These are phyloP conservation scores for Trichoderma simmonsii DNA, from an alignment of 2,329 filamentous ascomycete genomes.

Conservation along the genomic window DNA sequence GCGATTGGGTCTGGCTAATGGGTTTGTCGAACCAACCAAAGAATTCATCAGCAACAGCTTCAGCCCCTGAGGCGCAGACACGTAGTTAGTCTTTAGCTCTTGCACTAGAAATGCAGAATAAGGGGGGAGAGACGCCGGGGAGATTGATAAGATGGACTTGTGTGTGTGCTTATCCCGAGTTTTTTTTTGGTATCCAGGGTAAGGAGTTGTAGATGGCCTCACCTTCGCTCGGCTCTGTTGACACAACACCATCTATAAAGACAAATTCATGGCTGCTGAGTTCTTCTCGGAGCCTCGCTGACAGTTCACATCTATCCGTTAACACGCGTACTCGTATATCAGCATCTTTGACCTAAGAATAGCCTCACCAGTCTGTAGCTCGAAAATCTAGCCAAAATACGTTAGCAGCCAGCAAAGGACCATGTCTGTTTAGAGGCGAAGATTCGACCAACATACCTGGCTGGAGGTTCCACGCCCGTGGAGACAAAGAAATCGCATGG, in stretches of 20 bases:
- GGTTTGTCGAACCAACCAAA: neutral
- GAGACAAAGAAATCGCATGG: neutral
- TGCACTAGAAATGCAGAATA: neutral
- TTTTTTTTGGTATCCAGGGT: neutral
- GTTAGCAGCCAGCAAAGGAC: too few relatives aligned
- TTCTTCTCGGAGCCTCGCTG: neutral
- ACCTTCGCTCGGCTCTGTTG: neutral
- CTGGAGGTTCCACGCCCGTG: neutral
- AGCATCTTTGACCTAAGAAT: too few relatives aligned
- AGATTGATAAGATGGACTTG: neutral
- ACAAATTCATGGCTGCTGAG: constrained; percentile 6
- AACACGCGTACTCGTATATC: too few relatives aligned
- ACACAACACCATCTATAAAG: neutral
- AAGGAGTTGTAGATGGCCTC: neutral
- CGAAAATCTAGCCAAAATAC: neutral
- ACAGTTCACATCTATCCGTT: neutral
- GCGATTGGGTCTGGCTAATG: neutral
- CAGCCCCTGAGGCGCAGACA: neutral
- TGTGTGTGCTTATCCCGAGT: neutral
- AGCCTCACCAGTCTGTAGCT: neutral
- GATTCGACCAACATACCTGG: neutral
- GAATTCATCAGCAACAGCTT: neutral
- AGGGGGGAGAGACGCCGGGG: too few relatives aligned
- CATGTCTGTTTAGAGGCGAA: too few relatives aligned
- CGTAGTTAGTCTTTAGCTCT: neutral